A percentile compares a stretch with the other conserved stretches of the same genome.
These are phyloP conservation scores for Colletotrichum sp. DNA, from an alignment of 2,329 filamentous ascomycete species.

Conservation along the genomic window DNA sequence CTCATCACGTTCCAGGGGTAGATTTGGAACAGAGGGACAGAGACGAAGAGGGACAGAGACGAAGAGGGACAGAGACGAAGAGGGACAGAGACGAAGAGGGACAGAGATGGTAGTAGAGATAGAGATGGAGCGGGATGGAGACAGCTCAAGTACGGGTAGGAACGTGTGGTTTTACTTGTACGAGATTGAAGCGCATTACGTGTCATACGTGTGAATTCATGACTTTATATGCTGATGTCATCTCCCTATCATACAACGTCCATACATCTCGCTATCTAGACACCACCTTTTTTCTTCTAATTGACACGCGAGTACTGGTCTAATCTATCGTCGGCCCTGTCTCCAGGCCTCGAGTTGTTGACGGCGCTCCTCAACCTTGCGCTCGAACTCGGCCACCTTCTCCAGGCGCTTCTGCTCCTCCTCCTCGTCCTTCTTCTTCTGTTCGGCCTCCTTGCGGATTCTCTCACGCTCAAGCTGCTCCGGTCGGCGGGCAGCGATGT, in stretches of 20 bases:
- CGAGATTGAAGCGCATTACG: background rate
- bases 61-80: background rate
- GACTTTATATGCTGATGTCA: background rate
- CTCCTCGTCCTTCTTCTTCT: conserved; percentile 50
- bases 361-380: conserved; percentile 57
- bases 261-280: background rate
- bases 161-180: background rate
- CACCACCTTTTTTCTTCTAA: background rate
- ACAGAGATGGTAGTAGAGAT: no score
- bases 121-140: background rate
- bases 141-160: background rate
- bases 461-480: conserved; percentile 85
- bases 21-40: background rate
- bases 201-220: background rate
- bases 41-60: background rate
- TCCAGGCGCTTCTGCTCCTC: conserved; percentile 58
- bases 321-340: conserved; percentile 31
- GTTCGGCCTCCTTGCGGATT: conserved; percentile 67
- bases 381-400: conserved; percentile 65
- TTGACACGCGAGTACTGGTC: background rate
- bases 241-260: background rate
- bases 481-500: conserved; percentile 84
- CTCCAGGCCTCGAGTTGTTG: conserved; percentile 54
- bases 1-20: background rate
- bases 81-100: background rate